Base-by-base conservation (phyloP, 1,139 yeast genomes). In the Yamadazyma siamensis region DNA sequence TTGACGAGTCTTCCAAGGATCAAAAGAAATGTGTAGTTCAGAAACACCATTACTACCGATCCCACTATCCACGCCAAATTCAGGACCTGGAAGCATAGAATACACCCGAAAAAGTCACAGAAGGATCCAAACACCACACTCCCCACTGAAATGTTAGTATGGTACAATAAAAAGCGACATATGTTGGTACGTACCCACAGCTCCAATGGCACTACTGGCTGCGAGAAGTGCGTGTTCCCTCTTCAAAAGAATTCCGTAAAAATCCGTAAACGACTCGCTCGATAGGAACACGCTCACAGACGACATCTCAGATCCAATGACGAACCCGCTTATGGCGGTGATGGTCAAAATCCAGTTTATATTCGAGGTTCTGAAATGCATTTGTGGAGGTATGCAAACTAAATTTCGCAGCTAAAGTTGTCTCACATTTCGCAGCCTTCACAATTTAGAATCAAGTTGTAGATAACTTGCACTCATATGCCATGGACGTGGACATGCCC, bases 261-360 rank as follows among this genome's bases (percentile, higher is more conserved):
- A 56, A 4, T 37, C 41, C 21, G 38, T 37, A 27, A 61, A 59
- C 23, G 43, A 46, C 5, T 38, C 33, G 6, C 56, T 43, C 8
- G 50, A 43, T 21, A 56, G 37, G 31, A 57, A 49, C 1, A 56
- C 48, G 15, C 50, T 39, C 23, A 56, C 41, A 1, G 65, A 50
- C 5, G 58, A 41, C 13, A 52, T 38, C 34, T 63, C 69, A 37
- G 58, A 44, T 1, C 65, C 65, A n/a, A 59, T 36, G 19, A 59
- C 41, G 19, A 59, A 34, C n/a, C 67, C 62, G 1, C 58, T 49
- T 3, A 58, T 33, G 12, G 59, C 55, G n/a, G 41, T 23, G 10
- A 52, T 41, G 9, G 47, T 39, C 19, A 47, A 33, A 6, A 53
- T 45, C 8, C 38, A 37, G 14, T 39, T 40, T 16, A 39, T 33